Base-by-base conservation (phyloP, 2,329 filamentous ascomycete genomes). In the Trichoderma atroviride region DNA sequence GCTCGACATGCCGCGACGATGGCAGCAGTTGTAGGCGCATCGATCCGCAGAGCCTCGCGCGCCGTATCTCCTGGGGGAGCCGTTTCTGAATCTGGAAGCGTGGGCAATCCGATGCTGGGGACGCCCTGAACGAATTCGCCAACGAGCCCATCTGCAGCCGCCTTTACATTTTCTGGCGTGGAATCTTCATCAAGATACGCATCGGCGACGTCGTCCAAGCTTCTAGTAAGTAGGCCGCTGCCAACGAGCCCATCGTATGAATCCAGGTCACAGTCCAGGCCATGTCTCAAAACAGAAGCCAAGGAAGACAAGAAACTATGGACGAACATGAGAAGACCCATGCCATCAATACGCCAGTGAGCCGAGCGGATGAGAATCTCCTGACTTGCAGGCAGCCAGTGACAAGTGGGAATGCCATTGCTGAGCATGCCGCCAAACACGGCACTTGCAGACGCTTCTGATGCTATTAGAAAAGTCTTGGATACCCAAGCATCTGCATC, bases 271-370 rank as follows among this genome's bases (percentile, higher is more conserved):
- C 73, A 31, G 61, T 47, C 57, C 35, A 33, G 72, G 66, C 55
- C 27, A 22, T 57, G 70, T 63, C 27, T 70, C 69, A 65, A 73
- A 33, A 55, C 67, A 53, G 66, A 78, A 70, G 55, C 75, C 58
- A 65, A 70, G 69, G 69, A 76, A 53, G 22, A 76, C 47, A 73
- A 68, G 66, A 73, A 72, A 55, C 69, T 72, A 37, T 72, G 63
- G 7, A 71, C 35, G 3, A 79, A 74, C 43, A 76, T 74, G 27
- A 78, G 58, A 19, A 74, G 71, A 7, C 75, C 75, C 14, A 77
- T 66, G 5, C 74, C 75, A 57, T 78, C 76, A 19, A 71, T 74
- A 6, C 75, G 75, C 78, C 77, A 78, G 68, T 78, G 75, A 35
- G 77, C 53, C 1, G 65, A 68, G 7, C 61, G 65, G 3, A 72